Evolutionary conservation across 2,329 filamentous ascomycete species (phyloP).

Genomic region (Phialophora chinensis): DNA sequence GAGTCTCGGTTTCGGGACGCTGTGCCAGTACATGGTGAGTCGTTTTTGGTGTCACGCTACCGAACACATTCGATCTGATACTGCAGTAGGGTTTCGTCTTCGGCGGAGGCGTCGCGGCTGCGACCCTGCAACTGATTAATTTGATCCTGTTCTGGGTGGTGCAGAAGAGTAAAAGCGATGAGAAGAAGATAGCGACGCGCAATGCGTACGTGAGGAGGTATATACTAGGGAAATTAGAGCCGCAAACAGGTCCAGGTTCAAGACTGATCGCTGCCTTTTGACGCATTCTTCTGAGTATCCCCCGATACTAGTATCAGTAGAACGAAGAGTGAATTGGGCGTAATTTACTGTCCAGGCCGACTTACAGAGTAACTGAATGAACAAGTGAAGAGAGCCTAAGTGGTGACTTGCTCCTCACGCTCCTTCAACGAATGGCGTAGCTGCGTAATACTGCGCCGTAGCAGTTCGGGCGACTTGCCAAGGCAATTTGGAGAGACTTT

Average conservation of each 20-base stretch:
- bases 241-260: too few relatives aligned
- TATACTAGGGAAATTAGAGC: conserved; percentile 4
- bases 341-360: too few relatives aligned
- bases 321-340: background rate
- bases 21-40: conserved; percentile 18
- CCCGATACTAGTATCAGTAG: too few relatives aligned
- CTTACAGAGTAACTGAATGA: too few relatives aligned
- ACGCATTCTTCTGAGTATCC: too few relatives aligned
- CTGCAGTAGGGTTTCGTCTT: conserved; percentile 17
- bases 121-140: conserved; percentile 9
- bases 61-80: background rate
- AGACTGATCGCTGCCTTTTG: too few relatives aligned
- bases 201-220: conserved; percentile 14
- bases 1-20: conserved; percentile 1
- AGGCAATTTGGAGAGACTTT: background rate
- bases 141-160: conserved; percentile 5
- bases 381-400: too few relatives aligned
- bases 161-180: conserved; percentile 6
- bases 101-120: conserved; percentile 3
- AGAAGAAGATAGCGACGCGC: conserved; percentile 11
- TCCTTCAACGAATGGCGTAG: background rate
- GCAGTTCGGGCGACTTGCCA: background rate
- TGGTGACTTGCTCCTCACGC: too few relatives aligned
- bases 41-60: background rate
- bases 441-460: background rate